These are phyloP conservation scores for Cladosporium sphaerospermum DNA, from an alignment of 2,329 filamentous ascomycete species.

Conservation along the genomic window DNA sequence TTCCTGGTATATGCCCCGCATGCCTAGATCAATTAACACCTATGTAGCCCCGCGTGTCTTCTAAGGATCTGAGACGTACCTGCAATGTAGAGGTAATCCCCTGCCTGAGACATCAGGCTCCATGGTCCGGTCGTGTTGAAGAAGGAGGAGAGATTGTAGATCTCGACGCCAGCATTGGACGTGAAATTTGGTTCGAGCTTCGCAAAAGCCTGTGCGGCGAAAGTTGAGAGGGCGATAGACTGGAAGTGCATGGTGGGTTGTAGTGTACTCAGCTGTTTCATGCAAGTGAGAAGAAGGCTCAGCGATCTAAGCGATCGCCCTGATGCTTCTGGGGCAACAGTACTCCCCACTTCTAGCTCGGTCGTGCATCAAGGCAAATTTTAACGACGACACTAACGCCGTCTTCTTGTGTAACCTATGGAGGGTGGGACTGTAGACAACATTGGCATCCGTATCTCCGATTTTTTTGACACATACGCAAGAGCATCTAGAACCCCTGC, in stretches of 20 bases:
- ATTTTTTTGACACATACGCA: too few relatives aligned
- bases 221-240: not conserved
- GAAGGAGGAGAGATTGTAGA: constrained; percentile 12
- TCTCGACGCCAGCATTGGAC: constrained; percentile 12
- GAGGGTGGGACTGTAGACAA: too few relatives aligned
- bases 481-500: constrained; percentile 27
- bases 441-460: too few relatives aligned
- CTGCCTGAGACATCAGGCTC: constrained; percentile 19
- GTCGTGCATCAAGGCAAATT: too few relatives aligned
- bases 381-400: too few relatives aligned
- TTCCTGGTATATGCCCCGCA: constrained; percentile 29
- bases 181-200: constrained; percentile 13
- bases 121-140: constrained; percentile 15
- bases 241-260: not conserved
- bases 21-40: constrained; percentile 17
- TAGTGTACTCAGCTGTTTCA: too few relatives aligned
- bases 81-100: constrained; percentile 27
- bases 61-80: not conserved
- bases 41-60: too few relatives aligned
- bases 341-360: not conserved
- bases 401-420: too few relatives aligned
- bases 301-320: too few relatives aligned
- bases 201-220: not conserved
- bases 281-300: too few relatives aligned
- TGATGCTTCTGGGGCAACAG: not conserved